These are phyloP conservation scores for Aotearoamyces nothofagi DNA, from an alignment of 2,329 filamentous ascomycete genomes.

Conservation along the genomic window DNA sequence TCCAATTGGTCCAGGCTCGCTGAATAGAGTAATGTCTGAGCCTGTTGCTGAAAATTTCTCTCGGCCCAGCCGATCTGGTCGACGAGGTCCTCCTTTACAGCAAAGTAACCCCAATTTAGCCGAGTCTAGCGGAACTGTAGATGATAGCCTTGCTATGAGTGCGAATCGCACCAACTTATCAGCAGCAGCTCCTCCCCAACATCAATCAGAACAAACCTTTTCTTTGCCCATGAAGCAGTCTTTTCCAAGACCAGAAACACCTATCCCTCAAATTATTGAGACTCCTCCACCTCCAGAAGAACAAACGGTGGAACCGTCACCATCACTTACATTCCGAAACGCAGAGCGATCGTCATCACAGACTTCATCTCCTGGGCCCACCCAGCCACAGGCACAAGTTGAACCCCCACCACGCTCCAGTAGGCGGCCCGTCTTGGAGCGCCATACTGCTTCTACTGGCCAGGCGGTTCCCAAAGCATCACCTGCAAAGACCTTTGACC, in stretches of 20 bases:
- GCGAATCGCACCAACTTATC: too few relatives aligned
- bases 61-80: conserved; percentile 27
- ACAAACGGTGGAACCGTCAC: conserved; percentile 3
- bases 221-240: too few relatives aligned
- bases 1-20: conserved; percentile 28
- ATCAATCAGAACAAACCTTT: too few relatives aligned
- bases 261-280: conserved; percentile 48
- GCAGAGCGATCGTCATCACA: conserved; percentile 42
- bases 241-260: conserved; percentile 14
- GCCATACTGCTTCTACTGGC: conserved; percentile 13
- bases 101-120: too few relatives aligned
- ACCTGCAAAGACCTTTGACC: conserved; percentile 25
- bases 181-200: too few relatives aligned
- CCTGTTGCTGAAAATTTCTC: conserved; percentile 50
- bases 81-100: too few relatives aligned
- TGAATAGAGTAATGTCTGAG: conserved; percentile 56
- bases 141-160: too few relatives aligned
- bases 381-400: conserved; percentile 19
- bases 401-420: conserved; percentile 32
- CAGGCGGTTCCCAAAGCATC: conserved; percentile 11
- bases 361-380: conserved; percentile 10
- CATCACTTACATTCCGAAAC: conserved; percentile 21
- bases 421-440: conserved; percentile 23
- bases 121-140: too few relatives aligned
- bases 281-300: conserved; percentile 32